These are phyloP conservation scores for Podila horticola DNA, from an alignment of 192 early-diverging fungal genomes.

Conservation along the genomic window DNA sequence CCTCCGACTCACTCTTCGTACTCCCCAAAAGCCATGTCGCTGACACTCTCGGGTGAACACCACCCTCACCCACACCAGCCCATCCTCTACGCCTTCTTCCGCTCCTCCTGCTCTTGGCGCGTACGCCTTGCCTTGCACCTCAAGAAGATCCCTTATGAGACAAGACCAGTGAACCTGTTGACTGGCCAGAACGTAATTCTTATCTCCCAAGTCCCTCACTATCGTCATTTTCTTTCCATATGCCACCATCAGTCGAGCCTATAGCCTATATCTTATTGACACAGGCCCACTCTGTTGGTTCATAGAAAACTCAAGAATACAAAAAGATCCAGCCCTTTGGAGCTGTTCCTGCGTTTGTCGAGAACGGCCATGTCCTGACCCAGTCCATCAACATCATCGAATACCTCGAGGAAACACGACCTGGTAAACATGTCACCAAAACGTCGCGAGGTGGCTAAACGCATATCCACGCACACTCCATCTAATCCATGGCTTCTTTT, in stretches of 20 bases:
- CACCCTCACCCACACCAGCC: constrained; percentile 26
- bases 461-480: neutral
- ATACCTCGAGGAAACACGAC: constrained; percentile 85
- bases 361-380: constrained; percentile 58
- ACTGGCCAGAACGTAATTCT: constrained; percentile 72
- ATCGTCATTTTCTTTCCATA: neutral
- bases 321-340: constrained; percentile 69
- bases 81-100: constrained; percentile 79
- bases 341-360: constrained; percentile 74
- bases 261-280: neutral
- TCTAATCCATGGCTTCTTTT: too few species aligned
- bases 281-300: neutral
- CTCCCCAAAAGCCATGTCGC: neutral
- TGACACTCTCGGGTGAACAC: neutral
- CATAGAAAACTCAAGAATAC: constrained; percentile 64
- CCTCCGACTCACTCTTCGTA: neutral
- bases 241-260: neutral
- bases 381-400: constrained; percentile 89
- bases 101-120: constrained; percentile 78
- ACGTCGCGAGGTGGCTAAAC: neutral
- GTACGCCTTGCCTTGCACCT: constrained; percentile 76
- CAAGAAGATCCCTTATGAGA: constrained; percentile 79
- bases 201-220: neutral
- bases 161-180: constrained; percentile 71
- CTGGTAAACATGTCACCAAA: constrained; percentile 48